These are phyloP conservation scores for Salvia hispanica DNA, from an alignment of 257 asterid species.

Conservation along the genomic window DNA sequence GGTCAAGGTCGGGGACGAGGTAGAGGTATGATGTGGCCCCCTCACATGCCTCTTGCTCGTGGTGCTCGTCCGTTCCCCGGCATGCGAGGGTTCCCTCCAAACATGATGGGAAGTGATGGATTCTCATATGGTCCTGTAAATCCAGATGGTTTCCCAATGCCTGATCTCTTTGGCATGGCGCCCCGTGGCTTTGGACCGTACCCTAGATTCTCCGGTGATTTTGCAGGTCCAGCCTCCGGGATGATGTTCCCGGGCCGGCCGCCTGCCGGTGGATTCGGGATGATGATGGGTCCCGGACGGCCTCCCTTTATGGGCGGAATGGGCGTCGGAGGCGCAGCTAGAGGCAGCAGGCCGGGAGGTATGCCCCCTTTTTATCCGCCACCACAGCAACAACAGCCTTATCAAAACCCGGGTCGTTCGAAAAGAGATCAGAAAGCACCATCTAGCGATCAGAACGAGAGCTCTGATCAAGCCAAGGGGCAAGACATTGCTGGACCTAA, in stretches of 20 bases:
- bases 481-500: slow-evolving; percentile 36
- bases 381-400: slow-evolving; percentile 46
- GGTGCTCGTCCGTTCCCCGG: slow-evolving; percentile 74
- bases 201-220: slow-evolving; percentile 79
- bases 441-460: slow-evolving; percentile 46
- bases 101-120: slow-evolving; percentile 78
- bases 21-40: slow-evolving; percentile 89
- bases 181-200: slow-evolving; percentile 80
- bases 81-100: slow-evolving; percentile 71
- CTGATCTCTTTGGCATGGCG: slow-evolving; percentile 74
- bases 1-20: slow-evolving; percentile 83
- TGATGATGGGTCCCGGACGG: slow-evolving; percentile 86
- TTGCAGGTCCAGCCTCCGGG: slow-evolving; percentile 63
- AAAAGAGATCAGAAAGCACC: slow-evolving; percentile 58
- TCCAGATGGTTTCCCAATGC: slow-evolving; percentile 79
- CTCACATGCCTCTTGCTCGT: slow-evolving; percentile 71
- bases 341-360: slow-evolving; percentile 60
- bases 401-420: slow-evolving; percentile 49
- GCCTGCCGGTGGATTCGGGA: slow-evolving; percentile 68
- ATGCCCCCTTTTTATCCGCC: slow-evolving; percentile 72
- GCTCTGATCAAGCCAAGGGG: slow-evolving; percentile 61
- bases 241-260: slow-evolving; percentile 84
- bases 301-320: slow-evolving; percentile 74
- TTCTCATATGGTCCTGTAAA: slow-evolving; percentile 63
- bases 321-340: slow-evolving; percentile 45